Evolutionary conservation across 305 asterid genomes (phyloP).

Genomic region (Fraxinus baroniana): DNA sequence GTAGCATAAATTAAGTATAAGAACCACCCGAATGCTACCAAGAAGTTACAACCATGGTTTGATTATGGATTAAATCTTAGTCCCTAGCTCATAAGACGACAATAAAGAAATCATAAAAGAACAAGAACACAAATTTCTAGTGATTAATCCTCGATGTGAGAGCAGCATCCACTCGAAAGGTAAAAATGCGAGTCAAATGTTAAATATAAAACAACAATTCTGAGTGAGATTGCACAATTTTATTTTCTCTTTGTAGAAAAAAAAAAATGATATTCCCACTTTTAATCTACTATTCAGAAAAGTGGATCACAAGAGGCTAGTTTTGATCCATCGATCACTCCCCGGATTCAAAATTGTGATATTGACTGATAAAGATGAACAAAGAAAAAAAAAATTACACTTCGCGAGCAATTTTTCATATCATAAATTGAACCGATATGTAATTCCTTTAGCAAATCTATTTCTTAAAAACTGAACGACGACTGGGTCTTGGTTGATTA

Average conservation of each 20-base stretch:
- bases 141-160: not conserved
- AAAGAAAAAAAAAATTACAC: not conserved
- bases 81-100: not conserved
- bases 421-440: not conserved
- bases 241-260: not conserved
- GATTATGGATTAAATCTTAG: not conserved
- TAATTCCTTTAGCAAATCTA: not conserved
- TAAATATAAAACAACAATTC: not conserved
- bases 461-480: not conserved
- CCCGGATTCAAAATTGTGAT: not conserved
- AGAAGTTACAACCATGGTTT: not conserved
- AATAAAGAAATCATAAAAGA: not conserved
- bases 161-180: not conserved
- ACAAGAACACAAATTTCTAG: not conserved
- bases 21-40: not conserved
- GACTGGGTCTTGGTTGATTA: not conserved
- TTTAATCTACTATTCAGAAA: not conserved
- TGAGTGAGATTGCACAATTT: not conserved
- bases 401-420: not conserved
- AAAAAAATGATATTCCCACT: not conserved
- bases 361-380: not conserved
- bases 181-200: not conserved
- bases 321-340: not conserved
- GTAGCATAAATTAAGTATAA: not conserved
- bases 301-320: not conserved